Percentiles rank a stretch among this genome's conserved stretches.
phyloP scores from a whole-genome alignment of 192 early-diverging fungal genomes.

The Backusella sp. region DNA sequence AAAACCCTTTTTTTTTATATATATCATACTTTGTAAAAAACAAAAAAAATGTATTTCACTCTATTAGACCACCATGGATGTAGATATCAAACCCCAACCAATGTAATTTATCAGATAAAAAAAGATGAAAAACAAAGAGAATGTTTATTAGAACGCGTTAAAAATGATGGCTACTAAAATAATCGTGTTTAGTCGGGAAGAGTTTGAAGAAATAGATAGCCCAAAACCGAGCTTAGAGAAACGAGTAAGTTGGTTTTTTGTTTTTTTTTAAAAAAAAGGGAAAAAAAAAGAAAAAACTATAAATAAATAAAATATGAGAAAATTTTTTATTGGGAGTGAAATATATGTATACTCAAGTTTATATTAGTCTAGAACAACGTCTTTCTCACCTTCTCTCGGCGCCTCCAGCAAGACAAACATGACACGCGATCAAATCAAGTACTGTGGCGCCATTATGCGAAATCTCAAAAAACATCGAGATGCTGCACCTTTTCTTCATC shows the following conservation, averaged over 20 bases:
- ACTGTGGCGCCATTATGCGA: slow-evolving; percentile 67
- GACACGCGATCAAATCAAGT: slow-evolving; percentile 79
- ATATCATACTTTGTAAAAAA: too few relatives aligned
- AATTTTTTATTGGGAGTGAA: background rate
- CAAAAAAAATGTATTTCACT: background rate
- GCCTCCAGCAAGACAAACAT: slow-evolving; percentile 40
- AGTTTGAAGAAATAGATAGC: background rate
- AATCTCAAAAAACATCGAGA: slow-evolving; percentile 75
- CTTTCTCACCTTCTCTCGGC: slow-evolving; percentile 14
- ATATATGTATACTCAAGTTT: background rate
- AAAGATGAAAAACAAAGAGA: background rate
- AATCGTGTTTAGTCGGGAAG: background rate
- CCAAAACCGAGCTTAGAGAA: background rate
- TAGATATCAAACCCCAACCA: background rate
- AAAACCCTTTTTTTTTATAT: background rate
- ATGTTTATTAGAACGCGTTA: background rate
- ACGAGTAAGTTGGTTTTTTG: background rate
- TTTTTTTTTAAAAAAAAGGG: background rate
- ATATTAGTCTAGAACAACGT: background rate
- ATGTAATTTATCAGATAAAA: background rate
- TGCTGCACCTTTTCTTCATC: slow-evolving; percentile 74
- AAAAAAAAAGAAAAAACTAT: background rate
- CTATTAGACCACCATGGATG: background rate
- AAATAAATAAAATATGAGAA: background rate
- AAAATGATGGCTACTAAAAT: background rate